These are phyloP conservation scores for Aethionema arabicum DNA, from an alignment of 345 rosid genomes.

Conservation along the genomic window DNA sequence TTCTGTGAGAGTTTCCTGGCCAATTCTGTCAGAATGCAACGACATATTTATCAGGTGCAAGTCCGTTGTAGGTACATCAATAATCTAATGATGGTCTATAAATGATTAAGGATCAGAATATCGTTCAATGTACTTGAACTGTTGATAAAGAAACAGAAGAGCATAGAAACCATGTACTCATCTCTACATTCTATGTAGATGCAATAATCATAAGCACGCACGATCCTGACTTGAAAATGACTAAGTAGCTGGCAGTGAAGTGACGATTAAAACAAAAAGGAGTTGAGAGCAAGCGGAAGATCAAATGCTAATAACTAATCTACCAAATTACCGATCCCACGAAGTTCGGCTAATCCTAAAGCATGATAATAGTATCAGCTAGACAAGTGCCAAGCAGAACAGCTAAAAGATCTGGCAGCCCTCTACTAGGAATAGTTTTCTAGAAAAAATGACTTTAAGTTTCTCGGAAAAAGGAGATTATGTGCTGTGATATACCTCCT, in stretches of 20 bases:
- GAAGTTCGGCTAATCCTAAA: background rate
- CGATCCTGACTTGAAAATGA: background rate
- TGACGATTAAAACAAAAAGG: background rate
- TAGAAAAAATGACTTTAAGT: background rate
- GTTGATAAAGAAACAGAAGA: slow-evolving; percentile 11
- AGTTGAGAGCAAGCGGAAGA: background rate
- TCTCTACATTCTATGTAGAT: background rate
- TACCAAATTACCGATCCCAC: slow-evolving; percentile 1
- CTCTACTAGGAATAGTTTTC: background rate
- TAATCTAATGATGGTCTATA: background rate
- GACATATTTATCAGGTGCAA: background rate
- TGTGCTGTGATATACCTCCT: slow-evolving; percentile 53
- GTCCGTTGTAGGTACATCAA: slow-evolving; percentile 18
- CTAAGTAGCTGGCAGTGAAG: background rate
- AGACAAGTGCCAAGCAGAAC: background rate
- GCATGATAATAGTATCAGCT: background rate
- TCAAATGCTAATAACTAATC: slow-evolving; percentile 3
- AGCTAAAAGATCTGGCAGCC: background rate
- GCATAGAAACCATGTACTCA: background rate
- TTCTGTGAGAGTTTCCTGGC: slow-evolving; percentile 82
- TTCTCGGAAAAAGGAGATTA: background rate
- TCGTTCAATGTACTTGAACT: background rate
- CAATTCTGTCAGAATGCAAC: slow-evolving; percentile 56
- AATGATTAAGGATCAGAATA: too few relatives aligned
- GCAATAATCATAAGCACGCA: slow-evolving; percentile 1